These are phyloP conservation scores for Floccularia luteovirens DNA, from an alignment of 768 basidiomycete genomes.

Conservation along the genomic window DNA sequence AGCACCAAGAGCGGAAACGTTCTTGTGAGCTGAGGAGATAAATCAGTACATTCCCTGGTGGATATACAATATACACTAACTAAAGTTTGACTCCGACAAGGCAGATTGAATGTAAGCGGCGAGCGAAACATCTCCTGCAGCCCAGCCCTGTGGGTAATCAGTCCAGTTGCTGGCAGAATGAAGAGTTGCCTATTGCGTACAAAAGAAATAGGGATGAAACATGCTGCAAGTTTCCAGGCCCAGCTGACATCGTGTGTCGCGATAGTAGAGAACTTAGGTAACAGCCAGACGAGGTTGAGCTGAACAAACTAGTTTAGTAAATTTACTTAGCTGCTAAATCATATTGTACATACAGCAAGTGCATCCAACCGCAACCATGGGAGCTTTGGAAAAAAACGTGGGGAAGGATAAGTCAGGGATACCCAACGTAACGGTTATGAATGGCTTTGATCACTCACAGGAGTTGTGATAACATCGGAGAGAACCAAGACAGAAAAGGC, in stretches of 20 bases:
- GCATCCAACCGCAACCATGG: conserved; percentile 23
- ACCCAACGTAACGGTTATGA: too few relatives aligned
- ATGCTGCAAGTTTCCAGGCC: conserved; percentile 23
- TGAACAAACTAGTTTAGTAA: not conserved
- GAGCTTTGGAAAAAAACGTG: conserved; percentile 5
- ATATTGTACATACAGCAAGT: conserved; percentile 11
- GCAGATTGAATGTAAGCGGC: conserved; percentile 24
- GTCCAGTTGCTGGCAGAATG: not conserved
- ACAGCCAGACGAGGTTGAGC: conserved; percentile 23
- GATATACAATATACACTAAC: conserved; percentile 7
- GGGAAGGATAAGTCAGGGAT: too few relatives aligned
- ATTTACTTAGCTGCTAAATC: not conserved
- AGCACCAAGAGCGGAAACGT: conserved; percentile 21
- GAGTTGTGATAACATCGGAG: conserved; percentile 20
- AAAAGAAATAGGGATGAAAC: conserved; percentile 23
- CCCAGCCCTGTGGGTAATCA: conserved; percentile 18
- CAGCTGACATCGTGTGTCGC: conserved; percentile 16
- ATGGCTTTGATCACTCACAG: too few relatives aligned
- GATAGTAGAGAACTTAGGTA: conserved; percentile 15
- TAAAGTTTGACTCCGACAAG: conserved; percentile 17
- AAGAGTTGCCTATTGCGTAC: conserved; percentile 7
- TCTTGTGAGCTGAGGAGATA: conserved; percentile 12
- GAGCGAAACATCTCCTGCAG: conserved; percentile 25
- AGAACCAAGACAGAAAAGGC: conserved; percentile 18
- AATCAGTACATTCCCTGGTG: too few relatives aligned